Percentiles rank a stretch among this genome's conserved stretches.
Evolutionary conservation across 2,329 filamentous ascomycete genomes (phyloP).

Genomic region (Trichophyton mentagrophytes): DNA sequence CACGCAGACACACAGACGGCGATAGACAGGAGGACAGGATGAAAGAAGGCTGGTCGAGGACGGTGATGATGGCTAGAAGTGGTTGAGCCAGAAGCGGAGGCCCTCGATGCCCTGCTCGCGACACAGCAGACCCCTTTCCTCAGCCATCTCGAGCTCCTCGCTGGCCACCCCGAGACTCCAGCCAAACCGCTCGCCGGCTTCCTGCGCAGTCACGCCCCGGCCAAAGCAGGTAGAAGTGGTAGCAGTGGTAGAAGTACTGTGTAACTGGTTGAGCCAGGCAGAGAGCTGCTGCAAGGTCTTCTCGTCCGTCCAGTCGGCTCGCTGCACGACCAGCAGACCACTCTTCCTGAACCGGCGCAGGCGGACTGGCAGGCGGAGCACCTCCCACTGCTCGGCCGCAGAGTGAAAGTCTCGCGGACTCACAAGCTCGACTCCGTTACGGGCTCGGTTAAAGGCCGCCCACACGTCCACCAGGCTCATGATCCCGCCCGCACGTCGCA

Average conservation of each 20-base stretch:
- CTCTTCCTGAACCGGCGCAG: constrained; percentile 83
- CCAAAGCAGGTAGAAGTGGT: constrained; percentile 59
- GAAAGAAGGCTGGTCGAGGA: no score
- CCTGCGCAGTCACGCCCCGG: constrained; percentile 75
- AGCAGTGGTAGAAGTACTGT: constrained; percentile 28
- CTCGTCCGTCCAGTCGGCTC: constrained; percentile 76
- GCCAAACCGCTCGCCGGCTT: constrained; percentile 77
- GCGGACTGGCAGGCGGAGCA: constrained; percentile 70
- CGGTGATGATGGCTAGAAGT: constrained; percentile 7
- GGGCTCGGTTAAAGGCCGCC: constrained; percentile 86
- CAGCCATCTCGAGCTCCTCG: constrained; percentile 94
- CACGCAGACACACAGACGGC: background rate
- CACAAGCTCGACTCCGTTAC: constrained; percentile 87
- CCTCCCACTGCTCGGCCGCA: constrained; percentile 78
- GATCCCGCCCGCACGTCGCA: constrained; percentile 71
- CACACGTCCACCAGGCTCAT: constrained; percentile 83
- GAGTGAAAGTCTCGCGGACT: constrained; percentile 86
- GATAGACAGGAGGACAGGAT: background rate
- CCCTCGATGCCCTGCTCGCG: constrained; percentile 88
- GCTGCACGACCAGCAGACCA: constrained; percentile 87
- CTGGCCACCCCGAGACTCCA: constrained; percentile 96
- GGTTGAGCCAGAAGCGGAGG: constrained; percentile 85
- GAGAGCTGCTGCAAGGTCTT: constrained; percentile 68
- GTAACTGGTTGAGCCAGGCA: constrained; percentile 63
- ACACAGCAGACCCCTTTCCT: constrained; percentile 76